phyloP scores from a whole-genome alignment of 148 eudicot genomes.

The Gaultheria prostrata region DNA sequence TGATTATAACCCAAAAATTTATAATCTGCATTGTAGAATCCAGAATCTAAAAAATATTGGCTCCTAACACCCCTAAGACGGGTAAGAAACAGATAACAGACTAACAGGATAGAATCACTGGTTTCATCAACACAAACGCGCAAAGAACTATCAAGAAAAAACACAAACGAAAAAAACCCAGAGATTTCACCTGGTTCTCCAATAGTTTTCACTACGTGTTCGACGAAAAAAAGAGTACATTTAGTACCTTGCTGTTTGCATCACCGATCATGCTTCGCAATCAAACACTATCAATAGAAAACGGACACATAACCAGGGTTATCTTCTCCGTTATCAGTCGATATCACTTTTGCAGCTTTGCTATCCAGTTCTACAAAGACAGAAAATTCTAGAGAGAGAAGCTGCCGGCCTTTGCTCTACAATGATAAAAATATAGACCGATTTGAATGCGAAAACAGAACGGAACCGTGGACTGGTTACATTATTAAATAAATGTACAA shows the following conservation, averaged over 20 bases:
- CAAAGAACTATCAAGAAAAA: not conserved
- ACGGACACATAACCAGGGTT: not conserved
- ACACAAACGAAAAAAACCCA: not conserved
- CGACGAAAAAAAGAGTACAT: not conserved
- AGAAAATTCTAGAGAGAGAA: not conserved
- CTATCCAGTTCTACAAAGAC: not conserved
- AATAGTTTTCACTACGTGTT: not conserved
- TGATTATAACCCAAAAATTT: not conserved
- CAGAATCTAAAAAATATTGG: not conserved
- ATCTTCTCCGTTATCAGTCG: not conserved
- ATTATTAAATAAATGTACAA: not conserved
- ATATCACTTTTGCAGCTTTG: not conserved
- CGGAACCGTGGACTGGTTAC: not conserved
- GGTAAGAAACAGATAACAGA: not conserved
- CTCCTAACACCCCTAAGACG: not conserved
- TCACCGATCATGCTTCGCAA: not conserved
- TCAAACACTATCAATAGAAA: not conserved
- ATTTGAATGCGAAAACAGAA: not conserved
- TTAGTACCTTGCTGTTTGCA: no score
- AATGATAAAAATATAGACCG: not conserved
- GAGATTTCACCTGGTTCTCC: not conserved
- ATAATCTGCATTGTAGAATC: not conserved
- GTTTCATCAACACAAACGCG: not conserved
- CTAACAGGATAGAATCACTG: not conserved
- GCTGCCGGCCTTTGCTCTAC: not conserved